These are phyloP conservation scores for Cryphonectria naterciae DNA, from an alignment of 2,329 filamentous ascomycete genomes.

Conservation along the genomic window DNA sequence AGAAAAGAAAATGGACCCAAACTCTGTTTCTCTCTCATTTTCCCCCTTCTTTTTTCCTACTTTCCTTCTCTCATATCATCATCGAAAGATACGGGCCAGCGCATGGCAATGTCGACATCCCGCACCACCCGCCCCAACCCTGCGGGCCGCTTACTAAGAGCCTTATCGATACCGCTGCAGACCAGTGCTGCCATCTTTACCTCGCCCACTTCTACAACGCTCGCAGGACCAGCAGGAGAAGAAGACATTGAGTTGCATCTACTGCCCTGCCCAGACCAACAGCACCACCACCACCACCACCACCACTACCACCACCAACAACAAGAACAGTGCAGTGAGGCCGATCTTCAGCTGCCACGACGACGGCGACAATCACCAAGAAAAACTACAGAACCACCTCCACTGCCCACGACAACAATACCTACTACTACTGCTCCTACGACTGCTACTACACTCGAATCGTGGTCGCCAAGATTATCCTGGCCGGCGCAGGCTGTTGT, in stretches of 20 bases:
- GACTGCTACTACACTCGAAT: neutral
- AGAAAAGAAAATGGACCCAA: too few species aligned
- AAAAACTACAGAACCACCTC: neutral
- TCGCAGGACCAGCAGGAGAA: neutral
- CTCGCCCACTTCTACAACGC: neutral
- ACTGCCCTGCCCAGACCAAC: slow-evolving; percentile 15
- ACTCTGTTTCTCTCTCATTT: neutral
- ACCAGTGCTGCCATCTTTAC: slow-evolving; percentile 10
- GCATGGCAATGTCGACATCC: neutral
- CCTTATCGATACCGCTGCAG: slow-evolving; percentile 13
- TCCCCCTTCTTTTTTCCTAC: neutral
- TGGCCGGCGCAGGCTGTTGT: slow-evolving; percentile 8
- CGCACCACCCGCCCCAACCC: slow-evolving; percentile 5
- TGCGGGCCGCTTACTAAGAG: slow-evolving; percentile 20
- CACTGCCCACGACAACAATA: slow-evolving; percentile 10
- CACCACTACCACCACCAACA: neutral
- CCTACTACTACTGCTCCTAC: too few species aligned
- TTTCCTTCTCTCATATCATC: neutral
- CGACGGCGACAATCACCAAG: neutral
- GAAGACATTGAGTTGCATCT: slow-evolving; percentile 23
- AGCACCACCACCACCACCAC: neutral
- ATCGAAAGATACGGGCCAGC: slow-evolving; percentile 6
- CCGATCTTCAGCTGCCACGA: slow-evolving; percentile 10
- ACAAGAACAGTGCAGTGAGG: neutral
- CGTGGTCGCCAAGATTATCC: slow-evolving; percentile 5